A percentile compares a stretch with the other conserved stretches of the same genome.
Evolutionary conservation across 371 early-diverging fungal species (phyloP).

Genomic region (Sporodiniella umbellata): DNA sequence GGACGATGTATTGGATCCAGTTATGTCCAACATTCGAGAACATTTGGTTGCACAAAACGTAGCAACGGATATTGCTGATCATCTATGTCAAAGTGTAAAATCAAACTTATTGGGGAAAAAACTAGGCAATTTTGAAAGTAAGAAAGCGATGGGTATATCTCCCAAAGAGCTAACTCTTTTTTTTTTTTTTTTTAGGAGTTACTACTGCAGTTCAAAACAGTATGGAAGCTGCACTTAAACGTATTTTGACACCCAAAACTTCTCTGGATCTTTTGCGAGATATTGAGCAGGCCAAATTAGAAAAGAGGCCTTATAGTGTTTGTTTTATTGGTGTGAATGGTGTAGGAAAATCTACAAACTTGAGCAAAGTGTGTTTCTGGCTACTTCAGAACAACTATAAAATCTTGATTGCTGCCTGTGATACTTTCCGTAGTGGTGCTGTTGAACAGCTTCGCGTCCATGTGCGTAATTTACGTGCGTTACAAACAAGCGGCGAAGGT

Average conservation of each 20-base stretch:
- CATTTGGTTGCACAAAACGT: constrained; percentile 94
- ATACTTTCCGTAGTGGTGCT: constrained; percentile 99
- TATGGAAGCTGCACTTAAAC: constrained; percentile 79
- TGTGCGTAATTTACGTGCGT: constrained; percentile 81
- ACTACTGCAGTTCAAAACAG: constrained; percentile 69
- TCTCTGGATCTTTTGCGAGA: constrained; percentile 95
- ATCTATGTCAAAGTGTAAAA: constrained; percentile 79
- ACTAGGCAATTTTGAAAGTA: constrained; percentile 73
- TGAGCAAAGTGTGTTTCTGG: constrained; percentile 98
- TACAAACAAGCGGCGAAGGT: constrained; percentile 66
- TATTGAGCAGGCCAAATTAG: constrained; percentile 70
- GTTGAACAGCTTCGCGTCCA: constrained; percentile 98
- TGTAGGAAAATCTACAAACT: constrained; percentile 95
- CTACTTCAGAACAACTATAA: constrained; percentile 89
- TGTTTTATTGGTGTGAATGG: constrained; percentile 99
- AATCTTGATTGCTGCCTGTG: constrained; percentile 98
- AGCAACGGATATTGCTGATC: constrained; percentile 86
- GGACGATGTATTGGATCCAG: constrained; percentile 65
- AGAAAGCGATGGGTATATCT: constrained; percentile 6
- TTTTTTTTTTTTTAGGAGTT: constrained; percentile 36
- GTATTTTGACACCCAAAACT: constrained; percentile 90
- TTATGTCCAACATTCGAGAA: constrained; percentile 80
- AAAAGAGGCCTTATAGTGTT: constrained; percentile 83
- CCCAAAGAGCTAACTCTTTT: background rate
- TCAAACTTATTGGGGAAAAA: constrained; percentile 78